phyloP scores from a whole-genome alignment of 176 grass and related monocot genomes.

The Musa acuminata region DNA sequence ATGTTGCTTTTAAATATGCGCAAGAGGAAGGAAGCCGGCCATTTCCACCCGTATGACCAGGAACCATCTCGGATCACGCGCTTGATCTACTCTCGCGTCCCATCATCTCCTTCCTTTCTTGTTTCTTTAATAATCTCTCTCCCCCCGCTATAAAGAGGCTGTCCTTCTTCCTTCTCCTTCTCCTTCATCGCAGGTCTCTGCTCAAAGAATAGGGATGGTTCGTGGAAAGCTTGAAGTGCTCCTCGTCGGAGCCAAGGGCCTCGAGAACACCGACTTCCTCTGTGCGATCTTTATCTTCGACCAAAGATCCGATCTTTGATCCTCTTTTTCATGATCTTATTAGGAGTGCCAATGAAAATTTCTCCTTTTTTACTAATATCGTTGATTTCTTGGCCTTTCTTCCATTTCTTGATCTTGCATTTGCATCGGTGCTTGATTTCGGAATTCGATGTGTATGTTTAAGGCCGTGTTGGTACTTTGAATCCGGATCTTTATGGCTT shows the following conservation, averaged over 20 bases:
- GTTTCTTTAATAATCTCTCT: background rate
- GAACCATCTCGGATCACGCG: background rate
- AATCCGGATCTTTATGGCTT: background rate
- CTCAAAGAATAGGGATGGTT: slow-evolving; percentile 27
- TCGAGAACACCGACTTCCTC: slow-evolving; percentile 74
- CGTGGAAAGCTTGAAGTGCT: slow-evolving; percentile 69
- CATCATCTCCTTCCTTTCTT: background rate
- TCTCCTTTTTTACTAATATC: background rate
- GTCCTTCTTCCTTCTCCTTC: background rate
- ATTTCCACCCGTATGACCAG: background rate
- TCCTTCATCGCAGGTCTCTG: background rate
- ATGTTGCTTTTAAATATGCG: background rate
- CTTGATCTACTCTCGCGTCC: background rate
- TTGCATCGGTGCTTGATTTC: background rate
- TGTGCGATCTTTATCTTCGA: slow-evolving; percentile 25
- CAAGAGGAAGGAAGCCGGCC: background rate
- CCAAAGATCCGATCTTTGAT: background rate
- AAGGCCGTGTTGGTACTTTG: background rate
- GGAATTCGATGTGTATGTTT: background rate
- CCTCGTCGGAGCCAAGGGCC: slow-evolving; percentile 80
- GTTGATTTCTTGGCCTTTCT: background rate
- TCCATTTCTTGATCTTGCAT: background rate
- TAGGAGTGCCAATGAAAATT: background rate
- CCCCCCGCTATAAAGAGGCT: background rate
- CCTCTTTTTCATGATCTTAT: background rate